phyloP scores from a whole-genome alignment of 1,139 yeast genomes.

The Meyerozyma athensensis region DNA sequence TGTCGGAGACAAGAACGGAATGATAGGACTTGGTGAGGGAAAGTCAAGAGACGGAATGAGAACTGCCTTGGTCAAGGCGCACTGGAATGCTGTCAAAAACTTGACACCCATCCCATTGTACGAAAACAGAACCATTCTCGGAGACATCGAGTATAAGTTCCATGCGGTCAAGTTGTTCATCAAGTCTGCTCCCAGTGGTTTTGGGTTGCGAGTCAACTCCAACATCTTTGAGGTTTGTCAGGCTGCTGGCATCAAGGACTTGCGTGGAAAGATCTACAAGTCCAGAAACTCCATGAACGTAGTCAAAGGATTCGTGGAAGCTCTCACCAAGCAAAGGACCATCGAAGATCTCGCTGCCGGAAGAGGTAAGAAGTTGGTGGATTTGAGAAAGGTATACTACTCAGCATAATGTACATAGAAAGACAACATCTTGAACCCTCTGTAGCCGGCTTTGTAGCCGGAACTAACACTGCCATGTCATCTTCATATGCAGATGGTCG shows the following conservation, averaged over 20 bases:
- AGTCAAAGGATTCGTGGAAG: constrained; percentile 85
- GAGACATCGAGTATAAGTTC: constrained; percentile 75
- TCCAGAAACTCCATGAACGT: constrained; percentile 95
- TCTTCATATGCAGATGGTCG: constrained; percentile 9
- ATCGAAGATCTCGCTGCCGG: constrained; percentile 85
- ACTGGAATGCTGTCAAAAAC: constrained; percentile 91
- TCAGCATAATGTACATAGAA: constrained; percentile 30
- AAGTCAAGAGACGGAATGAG: constrained; percentile 77
- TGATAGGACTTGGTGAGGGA: constrained; percentile 95
- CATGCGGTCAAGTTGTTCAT: constrained; percentile 83
- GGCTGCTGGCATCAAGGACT: constrained; percentile 91
- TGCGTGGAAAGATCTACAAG: constrained; percentile 86
- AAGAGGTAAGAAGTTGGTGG: constrained; percentile 94
- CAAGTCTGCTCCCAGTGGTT: constrained; percentile 89
- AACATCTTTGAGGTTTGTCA: constrained; percentile 88
- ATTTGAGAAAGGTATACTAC: constrained; percentile 86
- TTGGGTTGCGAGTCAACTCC: constrained; percentile 90
- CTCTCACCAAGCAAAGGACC: constrained; percentile 73
- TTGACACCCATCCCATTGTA: constrained; percentile 77
- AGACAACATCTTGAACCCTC: too few relatives aligned
- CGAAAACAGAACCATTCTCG: constrained; percentile 88
- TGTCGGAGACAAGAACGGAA: constrained; percentile 91
- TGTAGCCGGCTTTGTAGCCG: too few relatives aligned
- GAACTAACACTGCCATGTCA: too few relatives aligned
- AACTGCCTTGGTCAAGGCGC: constrained; percentile 79